Conservation (phyloP, 495 filamentous ascomycete genomes). For the Podospora australis region DNA sequence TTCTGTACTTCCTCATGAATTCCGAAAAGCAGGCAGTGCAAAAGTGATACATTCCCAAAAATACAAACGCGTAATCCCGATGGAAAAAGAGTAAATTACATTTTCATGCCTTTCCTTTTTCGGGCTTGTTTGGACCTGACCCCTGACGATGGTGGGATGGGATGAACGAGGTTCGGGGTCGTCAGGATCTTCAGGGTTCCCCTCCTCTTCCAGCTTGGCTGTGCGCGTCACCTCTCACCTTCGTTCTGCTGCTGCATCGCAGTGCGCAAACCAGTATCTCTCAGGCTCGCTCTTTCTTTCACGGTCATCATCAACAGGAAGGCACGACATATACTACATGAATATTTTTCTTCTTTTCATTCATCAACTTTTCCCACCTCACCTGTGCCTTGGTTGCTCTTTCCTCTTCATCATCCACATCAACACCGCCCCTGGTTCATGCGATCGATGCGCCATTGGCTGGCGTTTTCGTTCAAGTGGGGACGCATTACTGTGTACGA, state of each 20-base stretch:
- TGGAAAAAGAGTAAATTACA: not conserved
- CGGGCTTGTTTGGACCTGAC: not conserved
- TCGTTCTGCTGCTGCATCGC: not conserved
- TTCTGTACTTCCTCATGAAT: not conserved
- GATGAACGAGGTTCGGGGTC: not conserved
- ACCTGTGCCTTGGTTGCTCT: not conserved
- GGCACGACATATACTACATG: too few relatives aligned
- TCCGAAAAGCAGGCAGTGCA: not conserved
- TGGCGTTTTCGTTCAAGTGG: not conserved
- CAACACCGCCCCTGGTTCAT: too few relatives aligned
- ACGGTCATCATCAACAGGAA: too few relatives aligned
- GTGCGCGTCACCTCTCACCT: not conserved
- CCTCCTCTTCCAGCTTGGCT: slow-evolving; percentile 3
- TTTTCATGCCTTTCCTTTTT: not conserved
- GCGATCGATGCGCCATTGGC: too few relatives aligned
- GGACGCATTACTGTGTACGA: not conserved
- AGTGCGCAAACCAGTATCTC: too few relatives aligned
- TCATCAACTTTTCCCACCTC: not conserved
- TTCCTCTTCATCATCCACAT: too few relatives aligned
- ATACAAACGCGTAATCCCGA: not conserved
- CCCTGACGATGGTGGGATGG: not conserved
- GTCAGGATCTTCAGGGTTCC: slow-evolving; percentile 6
- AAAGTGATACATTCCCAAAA: not conserved
- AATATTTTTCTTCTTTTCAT: not conserved
- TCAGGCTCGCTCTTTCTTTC: too few relatives aligned